Percentiles rank a stretch among this genome's conserved stretches.
These are phyloP conservation scores for Macaranga tanarius DNA, from an alignment of 441 rosid genomes.

Conservation along the genomic window DNA sequence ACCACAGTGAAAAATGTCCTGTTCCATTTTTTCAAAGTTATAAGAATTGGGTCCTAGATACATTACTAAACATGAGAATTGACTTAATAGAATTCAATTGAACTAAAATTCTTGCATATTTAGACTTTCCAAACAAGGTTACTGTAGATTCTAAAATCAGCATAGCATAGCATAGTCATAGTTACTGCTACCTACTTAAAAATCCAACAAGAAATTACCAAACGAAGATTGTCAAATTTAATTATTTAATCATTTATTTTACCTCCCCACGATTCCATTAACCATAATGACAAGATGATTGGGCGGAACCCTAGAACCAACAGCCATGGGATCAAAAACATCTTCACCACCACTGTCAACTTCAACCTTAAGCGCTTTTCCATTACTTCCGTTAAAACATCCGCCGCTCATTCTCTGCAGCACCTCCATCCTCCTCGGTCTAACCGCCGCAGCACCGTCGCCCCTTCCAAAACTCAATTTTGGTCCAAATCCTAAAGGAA, in stretches of 20 bases:
- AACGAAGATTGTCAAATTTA: background rate
- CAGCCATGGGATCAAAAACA: constrained; percentile 42
- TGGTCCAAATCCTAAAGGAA: background rate
- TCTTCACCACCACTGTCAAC: constrained; percentile 65
- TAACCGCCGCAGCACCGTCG: background rate
- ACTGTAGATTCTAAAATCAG: background rate
- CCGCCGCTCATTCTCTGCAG: constrained; percentile 41
- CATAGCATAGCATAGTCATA: background rate
- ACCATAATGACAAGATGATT: constrained; percentile 91
- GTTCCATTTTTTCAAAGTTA: too few relatives aligned
- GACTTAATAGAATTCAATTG: background rate
- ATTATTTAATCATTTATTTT: background rate
- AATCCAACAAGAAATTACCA: background rate
- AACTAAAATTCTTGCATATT: background rate
- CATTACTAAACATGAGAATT: too few relatives aligned
- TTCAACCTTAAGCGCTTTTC: constrained; percentile 44
- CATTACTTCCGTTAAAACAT: constrained; percentile 43
- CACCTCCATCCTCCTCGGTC: constrained; percentile 41
- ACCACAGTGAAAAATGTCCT: too few relatives aligned
- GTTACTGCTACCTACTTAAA: background rate
- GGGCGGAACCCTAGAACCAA: constrained; percentile 41
- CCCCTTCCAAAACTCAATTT: background rate
- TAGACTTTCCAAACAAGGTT: background rate
- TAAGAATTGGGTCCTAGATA: too few relatives aligned
- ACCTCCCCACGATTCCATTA: constrained; percentile 85